These are phyloP conservation scores for Metarhizium brunneum DNA, from an alignment of 2,329 filamentous ascomycete species.

Conservation along the genomic window DNA sequence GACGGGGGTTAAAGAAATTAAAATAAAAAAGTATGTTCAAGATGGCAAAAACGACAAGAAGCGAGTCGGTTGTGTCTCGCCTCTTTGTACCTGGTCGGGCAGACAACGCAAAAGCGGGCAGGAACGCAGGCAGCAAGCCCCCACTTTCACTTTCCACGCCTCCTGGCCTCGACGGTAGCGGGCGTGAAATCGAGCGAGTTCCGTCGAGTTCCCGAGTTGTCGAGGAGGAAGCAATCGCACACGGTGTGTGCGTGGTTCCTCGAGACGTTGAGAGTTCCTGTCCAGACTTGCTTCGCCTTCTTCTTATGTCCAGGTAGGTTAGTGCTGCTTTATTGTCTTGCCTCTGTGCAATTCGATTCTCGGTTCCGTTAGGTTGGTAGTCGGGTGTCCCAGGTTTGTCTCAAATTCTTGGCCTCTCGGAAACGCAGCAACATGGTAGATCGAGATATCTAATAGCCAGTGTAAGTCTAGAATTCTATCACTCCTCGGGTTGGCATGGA, in stretches of 20 bases:
- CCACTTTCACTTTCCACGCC: background rate
- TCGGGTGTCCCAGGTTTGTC: background rate
- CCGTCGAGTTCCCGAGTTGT: background rate
- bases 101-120: slow-evolving; percentile 2
- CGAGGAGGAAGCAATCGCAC: background rate
- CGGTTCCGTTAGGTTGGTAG: background rate
- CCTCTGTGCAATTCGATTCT: background rate
- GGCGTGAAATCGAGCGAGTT: background rate
- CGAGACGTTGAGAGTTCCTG: background rate
- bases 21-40: background rate
- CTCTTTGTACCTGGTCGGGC: slow-evolving; percentile 5
- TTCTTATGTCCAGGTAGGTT: background rate
- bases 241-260: background rate
- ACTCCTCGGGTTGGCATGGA: slow-evolving; percentile 3
- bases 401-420: background rate
- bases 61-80: background rate
- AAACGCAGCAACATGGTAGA: slow-evolving; percentile 3
- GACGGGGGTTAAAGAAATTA: background rate
- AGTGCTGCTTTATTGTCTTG: background rate
- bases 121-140: slow-evolving; percentile 4
- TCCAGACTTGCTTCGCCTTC: background rate
- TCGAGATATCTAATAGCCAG: background rate
- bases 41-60: background rate
- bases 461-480: slow-evolving; percentile 2
- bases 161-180: background rate